These are phyloP conservation scores for Lepiota venenata DNA, from an alignment of 768 basidiomycete species.

Conservation along the genomic window DNA sequence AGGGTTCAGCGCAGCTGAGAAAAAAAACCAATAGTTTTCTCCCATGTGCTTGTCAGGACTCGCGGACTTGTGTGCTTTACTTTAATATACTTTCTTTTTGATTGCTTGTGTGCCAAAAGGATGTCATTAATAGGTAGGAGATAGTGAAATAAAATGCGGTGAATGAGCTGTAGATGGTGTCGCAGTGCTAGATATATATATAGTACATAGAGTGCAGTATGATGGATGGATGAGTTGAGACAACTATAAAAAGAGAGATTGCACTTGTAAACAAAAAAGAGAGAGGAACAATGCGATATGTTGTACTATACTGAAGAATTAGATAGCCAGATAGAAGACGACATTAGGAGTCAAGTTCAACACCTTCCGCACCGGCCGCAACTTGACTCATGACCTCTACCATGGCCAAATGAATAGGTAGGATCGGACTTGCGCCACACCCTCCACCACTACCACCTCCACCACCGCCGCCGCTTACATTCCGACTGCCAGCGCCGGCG, in stretches of 20 bases:
- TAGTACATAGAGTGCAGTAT: no score
- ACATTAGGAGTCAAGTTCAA: constrained; percentile 25
- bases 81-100: no score
- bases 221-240: no score
- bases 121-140: no score
- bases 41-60: background rate
- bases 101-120: no score
- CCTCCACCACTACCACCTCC: background rate
- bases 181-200: no score
- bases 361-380: constrained; percentile 23
- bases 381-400: constrained; percentile 51
- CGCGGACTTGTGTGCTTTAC: no score
- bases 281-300: background rate
- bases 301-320: background rate
- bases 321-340: constrained; percentile 4
- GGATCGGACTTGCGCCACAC: constrained; percentile 37
- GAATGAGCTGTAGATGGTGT: no score
- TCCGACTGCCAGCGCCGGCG: background rate
- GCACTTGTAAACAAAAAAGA: background rate
- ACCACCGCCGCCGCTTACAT: background rate
- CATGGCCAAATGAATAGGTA: constrained; percentile 77
- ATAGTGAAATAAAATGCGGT: no score
- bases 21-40: constrained; percentile 62
- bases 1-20: constrained; percentile 65
- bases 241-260: background rate